phyloP scores from a whole-genome alignment of 495 filamentous ascomycete genomes.

The Tuber brumale region DNA sequence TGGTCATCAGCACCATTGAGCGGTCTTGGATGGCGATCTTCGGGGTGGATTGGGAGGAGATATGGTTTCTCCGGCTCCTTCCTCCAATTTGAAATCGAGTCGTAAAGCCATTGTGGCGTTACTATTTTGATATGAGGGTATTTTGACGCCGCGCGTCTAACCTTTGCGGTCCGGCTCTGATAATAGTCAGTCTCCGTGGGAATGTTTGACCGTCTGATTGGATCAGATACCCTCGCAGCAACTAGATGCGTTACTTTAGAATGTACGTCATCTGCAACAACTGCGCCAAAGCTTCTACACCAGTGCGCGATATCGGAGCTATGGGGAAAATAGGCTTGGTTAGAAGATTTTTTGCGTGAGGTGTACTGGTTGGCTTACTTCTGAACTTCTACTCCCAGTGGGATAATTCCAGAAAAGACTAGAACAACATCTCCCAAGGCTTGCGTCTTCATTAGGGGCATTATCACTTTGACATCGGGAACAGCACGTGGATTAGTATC shows the following conservation, averaged over 20 bases:
- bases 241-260: slow-evolving; percentile 61
- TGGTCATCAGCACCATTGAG: slow-evolving; percentile 43
- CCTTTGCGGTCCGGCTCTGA: slow-evolving; percentile 80
- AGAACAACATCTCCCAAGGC: slow-evolving; percentile 65
- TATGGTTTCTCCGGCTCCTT: slow-evolving; percentile 69
- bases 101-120: slow-evolving; percentile 77
- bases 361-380: slow-evolving; percentile 43
- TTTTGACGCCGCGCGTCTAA: slow-evolving; percentile 65
- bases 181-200: slow-evolving; percentile 45
- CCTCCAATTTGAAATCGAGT: slow-evolving; percentile 71
- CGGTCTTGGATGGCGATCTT: slow-evolving; percentile 48
- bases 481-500: slow-evolving; percentile 57
- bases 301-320: slow-evolving; percentile 78
- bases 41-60: slow-evolving; percentile 57
- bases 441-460: slow-evolving; percentile 66
- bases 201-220: not conserved
- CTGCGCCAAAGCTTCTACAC: slow-evolving; percentile 76
- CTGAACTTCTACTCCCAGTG: slow-evolving; percentile 66
- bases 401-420: slow-evolving; percentile 84
- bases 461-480: slow-evolving; percentile 75
- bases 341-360: slow-evolving; percentile 17
- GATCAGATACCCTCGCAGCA: slow-evolving; percentile 47
- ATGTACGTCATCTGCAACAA: slow-evolving; percentile 56
- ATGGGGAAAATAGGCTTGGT: slow-evolving; percentile 10
- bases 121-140: slow-evolving; percentile 76